Base-by-base conservation (phyloP, 2,329 filamentous ascomycete species). In the Pseudogymnoascus sp. region DNA sequence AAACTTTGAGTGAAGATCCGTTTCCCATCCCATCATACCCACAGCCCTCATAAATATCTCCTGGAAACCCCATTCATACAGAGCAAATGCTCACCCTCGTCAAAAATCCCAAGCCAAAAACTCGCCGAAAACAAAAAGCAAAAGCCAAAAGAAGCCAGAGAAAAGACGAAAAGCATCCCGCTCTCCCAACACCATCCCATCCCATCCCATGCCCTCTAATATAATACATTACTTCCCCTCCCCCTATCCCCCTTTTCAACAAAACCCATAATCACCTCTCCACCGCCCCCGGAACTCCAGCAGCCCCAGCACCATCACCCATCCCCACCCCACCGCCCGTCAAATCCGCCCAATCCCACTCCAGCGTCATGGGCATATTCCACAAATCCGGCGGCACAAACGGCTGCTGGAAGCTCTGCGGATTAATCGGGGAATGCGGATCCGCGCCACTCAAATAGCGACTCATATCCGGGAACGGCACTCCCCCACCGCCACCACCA, bases 281-380 rank as follows among this genome's bases (percentile, higher is more conserved):
- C 38, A 18, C 38, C 16, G 8, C 38, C 16, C n/a, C 38, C 3
- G 8, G 21, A 21, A 21, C 38, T 4, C 38, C 38, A 18, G 1
- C 37, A 21, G 16, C 8, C 3, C 18, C 40, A 44, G n/a, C 40
- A 44, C 40, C 18, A 10, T 5, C 18, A 21, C 40, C 18, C 40
- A 23, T 8, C 16, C 40, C 18, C 18, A 40, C 37, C 4, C 81
- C 79, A 8, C 84, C 85, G n/a, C 84, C 84, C 34, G 83, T 86
- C 80, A 88, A 86, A 73, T 87, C 85, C 1, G 84, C 84, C 87
- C 87, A 90, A 68, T 89, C 91, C 92, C 93, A 97, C 73, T 97
- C 93, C 21, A 97, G 82, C 2, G 91, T 96, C 88, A 96, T 96
- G 1, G 93, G 93, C 84, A 97, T 88, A 74, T 93, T 89, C 86